Percentiles rank a stretch among this genome's conserved stretches.
Conservation (phyloP, 1,284 basidiomycete genomes). For the Lentinula novae-zelandiae region DNA sequence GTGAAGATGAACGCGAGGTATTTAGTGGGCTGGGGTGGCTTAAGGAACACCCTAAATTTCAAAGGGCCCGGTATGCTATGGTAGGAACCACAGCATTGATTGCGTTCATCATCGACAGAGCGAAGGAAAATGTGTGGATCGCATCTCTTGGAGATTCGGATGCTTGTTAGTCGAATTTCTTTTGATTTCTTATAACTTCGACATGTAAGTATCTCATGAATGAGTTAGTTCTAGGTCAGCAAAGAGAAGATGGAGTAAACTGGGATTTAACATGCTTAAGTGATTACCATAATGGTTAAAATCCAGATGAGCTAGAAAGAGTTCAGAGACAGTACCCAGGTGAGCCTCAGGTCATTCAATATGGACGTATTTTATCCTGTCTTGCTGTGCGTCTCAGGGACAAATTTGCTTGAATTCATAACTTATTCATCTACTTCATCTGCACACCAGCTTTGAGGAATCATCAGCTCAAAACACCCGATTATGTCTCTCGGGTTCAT, state of each 20-base stretch:
- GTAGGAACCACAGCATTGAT: slow-evolving; percentile 14
- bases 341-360: slow-evolving; percentile 5
- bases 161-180: slow-evolving; percentile 1
- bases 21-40: neutral
- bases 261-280: neutral
- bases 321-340: slow-evolving; percentile 13
- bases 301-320: slow-evolving; percentile 11
- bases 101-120: slow-evolving; percentile 11
- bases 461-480: slow-evolving; percentile 1
- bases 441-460: neutral
- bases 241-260: neutral
- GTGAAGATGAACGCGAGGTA: slow-evolving; percentile 6
- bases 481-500: no score
- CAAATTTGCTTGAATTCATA: neutral
- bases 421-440: neutral
- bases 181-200: neutral
- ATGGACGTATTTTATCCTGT: slow-evolving; percentile 2
- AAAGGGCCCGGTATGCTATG: slow-evolving; percentile 6
- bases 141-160: slow-evolving; percentile 16
- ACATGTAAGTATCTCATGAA: neutral
- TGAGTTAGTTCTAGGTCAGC: neutral
- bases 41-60: no score
- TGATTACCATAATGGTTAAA: slow-evolving; percentile 13
- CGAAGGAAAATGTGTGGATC: slow-evolving; percentile 10
- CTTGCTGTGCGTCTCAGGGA: slow-evolving; percentile 8